Base-by-base conservation (phyloP, 306 rosid genomes). In the Senna siamea region DNA sequence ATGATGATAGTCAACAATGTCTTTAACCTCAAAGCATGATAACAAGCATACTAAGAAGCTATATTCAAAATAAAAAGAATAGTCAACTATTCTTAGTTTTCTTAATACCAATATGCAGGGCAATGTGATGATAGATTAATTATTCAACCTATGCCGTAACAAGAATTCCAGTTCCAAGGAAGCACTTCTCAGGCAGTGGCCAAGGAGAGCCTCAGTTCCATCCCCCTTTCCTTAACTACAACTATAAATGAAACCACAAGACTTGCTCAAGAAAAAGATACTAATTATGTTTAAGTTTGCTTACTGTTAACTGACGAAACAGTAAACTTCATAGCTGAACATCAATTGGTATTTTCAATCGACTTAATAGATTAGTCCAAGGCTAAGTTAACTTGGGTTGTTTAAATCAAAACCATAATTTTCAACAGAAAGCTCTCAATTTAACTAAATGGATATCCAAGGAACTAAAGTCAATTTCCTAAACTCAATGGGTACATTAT, bases 31-130 rank as follows among this genome's bases (percentile, higher is more conserved):
- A 26, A 28, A 9, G 55, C 20, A 66, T 20, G 7, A 66, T 43
- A 6, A 44, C 12, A 44, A 66, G 14, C 12, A 66, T 14, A 26
- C 4, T 41, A 64, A 5, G 13, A 58, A 58, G 68, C 18, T 62
- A 19, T 4, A 6, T 50, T 9, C 13, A 66, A 14, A 14, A 15
- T 5, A 3, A 44, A 44, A 66, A 26, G 40, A 66, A 26, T 6
- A 26, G 72, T 30, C 44, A 47, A n/a, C n/a, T 47, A 30, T 28
- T 52, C 43, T 15, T 46, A 66, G 22, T 68, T 68, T 28, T n/a
- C 14, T 2, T 28, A 47, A 46, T 19, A 8, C 26, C 23, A 20
- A 66, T 4, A 66, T 17, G 32, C 26, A 4, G 2, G 63, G 9
- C 7, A 26, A 43, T 44, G 38, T 30, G 40, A 43, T 44, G 19